These are phyloP conservation scores for Liriodendron chinense DNA, from an alignment of 164 flowering plant genomes.

Conservation along the genomic window DNA sequence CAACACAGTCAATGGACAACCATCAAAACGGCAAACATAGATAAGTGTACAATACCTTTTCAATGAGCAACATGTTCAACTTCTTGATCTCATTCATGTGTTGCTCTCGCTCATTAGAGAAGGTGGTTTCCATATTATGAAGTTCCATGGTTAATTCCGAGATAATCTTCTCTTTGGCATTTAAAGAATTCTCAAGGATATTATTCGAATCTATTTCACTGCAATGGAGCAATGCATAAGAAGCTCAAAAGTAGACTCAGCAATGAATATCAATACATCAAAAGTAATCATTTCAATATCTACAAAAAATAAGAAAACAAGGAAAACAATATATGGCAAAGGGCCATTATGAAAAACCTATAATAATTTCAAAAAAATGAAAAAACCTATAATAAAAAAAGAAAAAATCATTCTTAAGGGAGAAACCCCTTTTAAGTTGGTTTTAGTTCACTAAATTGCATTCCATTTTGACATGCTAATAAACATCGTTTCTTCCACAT, in stretches of 20 bases:
- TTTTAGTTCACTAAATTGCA: too few species aligned
- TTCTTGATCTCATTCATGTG: slow-evolving; percentile 80
- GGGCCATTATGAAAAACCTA: background rate
- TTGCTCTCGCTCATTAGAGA: slow-evolving; percentile 81
- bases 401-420: too few species aligned
- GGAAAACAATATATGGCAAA: background rate
- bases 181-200: slow-evolving; percentile 82
- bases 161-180: slow-evolving; percentile 93
- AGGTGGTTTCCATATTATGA: slow-evolving; percentile 74
- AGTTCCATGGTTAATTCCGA: slow-evolving; percentile 90
- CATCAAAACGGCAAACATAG: background rate
- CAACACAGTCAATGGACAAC: background rate
- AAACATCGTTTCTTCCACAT: too few species aligned
- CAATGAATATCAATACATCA: background rate
- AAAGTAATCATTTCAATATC: background rate
- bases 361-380: too few species aligned
- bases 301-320: background rate
- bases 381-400: background rate
- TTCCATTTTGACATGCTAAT: too few species aligned
- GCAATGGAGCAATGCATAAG: slow-evolving; percentile 24
- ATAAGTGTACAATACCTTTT: slow-evolving; percentile 53
- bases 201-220: slow-evolving; percentile 78
- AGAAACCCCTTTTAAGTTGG: too few species aligned
- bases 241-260: slow-evolving; percentile 7
- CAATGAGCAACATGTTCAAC: slow-evolving; percentile 65